Conservation (phyloP, 331 rosid species). For the Acacia concinna region DNA sequence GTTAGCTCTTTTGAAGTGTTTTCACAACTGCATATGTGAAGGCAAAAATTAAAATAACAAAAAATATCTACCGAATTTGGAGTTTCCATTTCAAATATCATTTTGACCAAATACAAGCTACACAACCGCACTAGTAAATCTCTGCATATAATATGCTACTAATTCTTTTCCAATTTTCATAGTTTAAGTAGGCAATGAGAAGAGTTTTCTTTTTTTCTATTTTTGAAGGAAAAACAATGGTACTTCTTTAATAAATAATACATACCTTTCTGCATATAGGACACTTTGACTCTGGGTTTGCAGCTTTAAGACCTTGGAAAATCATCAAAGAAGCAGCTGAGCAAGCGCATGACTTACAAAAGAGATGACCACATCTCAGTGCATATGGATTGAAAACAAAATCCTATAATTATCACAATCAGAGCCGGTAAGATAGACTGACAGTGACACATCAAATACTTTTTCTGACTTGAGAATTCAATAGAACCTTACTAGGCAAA, state of each 20-base stretch:
- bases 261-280: constrained; percentile 93
- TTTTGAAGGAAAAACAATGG: neutral
- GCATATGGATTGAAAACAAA: constrained; percentile 77
- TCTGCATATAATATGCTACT: neutral
- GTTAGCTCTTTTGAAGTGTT: neutral
- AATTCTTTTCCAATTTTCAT: neutral
- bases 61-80: neutral
- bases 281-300: constrained; percentile 62
- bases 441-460: constrained; percentile 13
- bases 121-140: constrained; percentile 10
- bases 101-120: neutral
- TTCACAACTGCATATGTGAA: neutral
- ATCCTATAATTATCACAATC: constrained; percentile 51
- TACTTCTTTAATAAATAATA: neutral
- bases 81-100: neutral
- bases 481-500: constrained; percentile 77
- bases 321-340: constrained; percentile 80
- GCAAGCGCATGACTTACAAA: constrained; percentile 93
- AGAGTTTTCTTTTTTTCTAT: neutral
- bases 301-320: constrained; percentile 76
- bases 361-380: constrained; percentile 85
- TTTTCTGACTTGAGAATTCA: neutral
- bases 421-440: constrained; percentile 24
- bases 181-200: neutral
- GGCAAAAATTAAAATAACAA: neutral